A percentile compares a stretch with the other conserved stretches of the same genome.
Conservation (phyloP, 257 asterid genomes). For the Solanum tarijense region DNA sequence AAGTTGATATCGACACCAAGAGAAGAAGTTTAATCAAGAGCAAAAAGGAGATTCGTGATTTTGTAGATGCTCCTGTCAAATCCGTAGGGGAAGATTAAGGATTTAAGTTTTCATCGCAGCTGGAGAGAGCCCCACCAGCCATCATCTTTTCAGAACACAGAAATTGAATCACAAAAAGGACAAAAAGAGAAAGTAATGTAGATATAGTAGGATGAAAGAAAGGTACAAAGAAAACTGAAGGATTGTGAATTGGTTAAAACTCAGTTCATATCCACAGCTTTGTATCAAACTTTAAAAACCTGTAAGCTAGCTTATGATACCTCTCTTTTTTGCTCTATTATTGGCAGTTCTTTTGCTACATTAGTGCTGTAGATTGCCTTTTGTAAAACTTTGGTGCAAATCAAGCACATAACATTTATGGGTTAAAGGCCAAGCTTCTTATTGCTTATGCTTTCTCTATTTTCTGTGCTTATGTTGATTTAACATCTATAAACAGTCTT, state of each 20-base stretch:
- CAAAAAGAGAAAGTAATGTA: not conserved
- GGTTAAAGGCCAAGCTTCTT: not conserved
- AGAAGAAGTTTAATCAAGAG: slow-evolving; percentile 22
- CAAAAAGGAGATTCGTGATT: slow-evolving; percentile 19
- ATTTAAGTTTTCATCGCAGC: not conserved
- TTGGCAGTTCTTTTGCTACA: too few relatives aligned
- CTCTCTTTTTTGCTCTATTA: not conserved
- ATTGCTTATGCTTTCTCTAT: not conserved
- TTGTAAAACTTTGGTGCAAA: not conserved
- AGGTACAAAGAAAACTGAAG: not conserved
- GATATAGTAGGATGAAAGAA: not conserved
- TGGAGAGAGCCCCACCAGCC: not conserved
- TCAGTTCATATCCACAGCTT: not conserved
- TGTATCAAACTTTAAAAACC: not conserved
- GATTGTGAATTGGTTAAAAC: not conserved
- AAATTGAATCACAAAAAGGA: not conserved
- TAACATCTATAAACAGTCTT: not conserved
- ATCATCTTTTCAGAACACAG: not conserved
- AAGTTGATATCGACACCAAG: slow-evolving; percentile 23
- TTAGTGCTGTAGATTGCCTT: not conserved
- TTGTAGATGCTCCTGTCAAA: slow-evolving; percentile 21
- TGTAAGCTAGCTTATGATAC: not conserved
- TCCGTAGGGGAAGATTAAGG: not conserved
- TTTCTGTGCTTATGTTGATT: not conserved
- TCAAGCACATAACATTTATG: not conserved